These are phyloP conservation scores for Fusarium tjaetaba DNA, from an alignment of 2,329 filamentous ascomycete genomes.

Conservation along the genomic window DNA sequence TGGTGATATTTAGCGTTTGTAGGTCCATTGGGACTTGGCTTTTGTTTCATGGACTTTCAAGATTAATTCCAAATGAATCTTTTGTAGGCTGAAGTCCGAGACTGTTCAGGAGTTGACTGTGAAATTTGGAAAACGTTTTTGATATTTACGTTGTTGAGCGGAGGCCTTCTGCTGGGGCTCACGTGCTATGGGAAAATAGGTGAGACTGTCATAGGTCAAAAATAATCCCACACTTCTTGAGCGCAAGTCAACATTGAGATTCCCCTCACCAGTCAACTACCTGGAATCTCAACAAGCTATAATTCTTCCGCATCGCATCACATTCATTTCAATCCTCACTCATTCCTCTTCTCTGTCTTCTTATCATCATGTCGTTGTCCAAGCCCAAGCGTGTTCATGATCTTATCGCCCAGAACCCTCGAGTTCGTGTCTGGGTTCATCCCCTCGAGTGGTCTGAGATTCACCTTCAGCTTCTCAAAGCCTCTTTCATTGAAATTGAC, in stretches of 20 bases:
- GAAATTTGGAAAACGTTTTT: neutral
- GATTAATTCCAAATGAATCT: neutral
- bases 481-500: conserved; percentile 15
- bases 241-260: neutral
- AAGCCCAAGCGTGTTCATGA: conserved; percentile 20
- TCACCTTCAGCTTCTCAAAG: conserved; percentile 34
- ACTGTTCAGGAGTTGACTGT: neutral
- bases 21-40: neutral
- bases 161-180: neutral
- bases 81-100: fast-evolving
- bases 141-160: neutral
- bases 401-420: conserved; percentile 37
- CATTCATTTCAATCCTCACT: neutral
- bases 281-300: neutral
- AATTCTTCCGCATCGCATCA: neutral
- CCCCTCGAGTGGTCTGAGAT: conserved; percentile 36
- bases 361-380: conserved; percentile 2
- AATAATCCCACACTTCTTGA: neutral
- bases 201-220: conserved; percentile 1
- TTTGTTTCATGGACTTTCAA: too few species aligned
- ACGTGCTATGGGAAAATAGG: conserved; percentile 10
- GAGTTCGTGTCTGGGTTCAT: conserved; percentile 40
- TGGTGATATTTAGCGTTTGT: neutral
- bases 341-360: neutral
- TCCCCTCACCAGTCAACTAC: neutral